Conservation (phyloP, 305 asterid genomes). For the Rubia peregrina region DNA sequence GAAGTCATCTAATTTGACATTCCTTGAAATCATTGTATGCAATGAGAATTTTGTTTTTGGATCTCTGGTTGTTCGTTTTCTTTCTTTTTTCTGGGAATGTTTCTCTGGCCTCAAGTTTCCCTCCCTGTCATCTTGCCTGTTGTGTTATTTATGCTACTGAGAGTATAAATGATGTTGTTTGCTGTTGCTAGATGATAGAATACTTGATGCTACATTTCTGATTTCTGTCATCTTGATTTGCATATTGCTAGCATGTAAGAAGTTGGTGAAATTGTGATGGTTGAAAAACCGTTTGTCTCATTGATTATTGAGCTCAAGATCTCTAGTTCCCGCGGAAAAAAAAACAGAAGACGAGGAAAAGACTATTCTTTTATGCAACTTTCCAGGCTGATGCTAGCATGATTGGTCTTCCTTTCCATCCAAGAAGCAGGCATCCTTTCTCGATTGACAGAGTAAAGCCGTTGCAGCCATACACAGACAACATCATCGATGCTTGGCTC, state of each 20-base stretch:
- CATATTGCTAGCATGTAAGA: not conserved
- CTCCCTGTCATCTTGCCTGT: not conserved
- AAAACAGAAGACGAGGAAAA: not conserved
- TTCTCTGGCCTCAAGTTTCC: not conserved
- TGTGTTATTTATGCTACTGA: not conserved
- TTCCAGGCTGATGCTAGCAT: conserved; percentile 60
- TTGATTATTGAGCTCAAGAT: not conserved
- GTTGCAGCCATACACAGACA: conserved; percentile 35
- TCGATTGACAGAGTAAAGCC: conserved; percentile 42
- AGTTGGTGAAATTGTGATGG: not conserved
- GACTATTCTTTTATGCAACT: not conserved
- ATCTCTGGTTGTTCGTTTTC: not conserved
- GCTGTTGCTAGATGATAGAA: not conserved
- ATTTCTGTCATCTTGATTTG: conserved; percentile 1
- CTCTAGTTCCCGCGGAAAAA: not conserved
- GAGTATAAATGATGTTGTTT: not conserved
- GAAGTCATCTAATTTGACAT: not conserved
- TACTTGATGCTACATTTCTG: not conserved
- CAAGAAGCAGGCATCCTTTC: conserved; percentile 58
- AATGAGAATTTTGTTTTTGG: not conserved
- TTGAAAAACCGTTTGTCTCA: not conserved
- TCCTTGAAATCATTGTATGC: not conserved
- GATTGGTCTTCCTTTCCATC: conserved; percentile 67
- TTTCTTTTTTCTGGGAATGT: not conserved
- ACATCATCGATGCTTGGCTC: conserved; percentile 28